A percentile compares a stretch with the other conserved stretches of the same genome.
Evolutionary conservation across 768 basidiomycete species (phyloP).

Genomic region (Xanthoconium purpureum): DNA sequence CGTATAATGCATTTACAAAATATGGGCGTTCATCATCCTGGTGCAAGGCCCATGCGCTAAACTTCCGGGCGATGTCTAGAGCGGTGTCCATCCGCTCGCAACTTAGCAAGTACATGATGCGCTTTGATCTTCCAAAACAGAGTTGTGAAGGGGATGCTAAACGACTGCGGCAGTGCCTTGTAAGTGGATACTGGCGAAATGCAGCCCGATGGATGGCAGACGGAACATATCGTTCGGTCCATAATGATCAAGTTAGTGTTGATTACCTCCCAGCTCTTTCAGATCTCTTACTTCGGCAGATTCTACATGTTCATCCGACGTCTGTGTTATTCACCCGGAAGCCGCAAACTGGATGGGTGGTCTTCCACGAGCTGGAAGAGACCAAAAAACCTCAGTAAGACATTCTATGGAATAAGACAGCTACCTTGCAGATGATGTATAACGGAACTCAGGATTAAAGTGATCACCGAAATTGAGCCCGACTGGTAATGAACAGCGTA

Average conservation of each 20-base stretch:
- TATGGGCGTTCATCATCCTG: slow-evolving; percentile 84
- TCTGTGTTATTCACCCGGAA: slow-evolving; percentile 93
- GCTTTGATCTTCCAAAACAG: slow-evolving; percentile 76
- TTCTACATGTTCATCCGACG: slow-evolving; percentile 86
- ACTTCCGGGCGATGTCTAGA: slow-evolving; percentile 90
- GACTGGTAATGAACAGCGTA: slow-evolving; percentile 65
- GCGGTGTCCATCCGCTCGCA: slow-evolving; percentile 95
- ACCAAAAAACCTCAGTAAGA: slow-evolving; percentile 90
- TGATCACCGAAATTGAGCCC: slow-evolving; percentile 91
- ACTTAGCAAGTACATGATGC: slow-evolving; percentile 89
- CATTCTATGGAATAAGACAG: neutral
- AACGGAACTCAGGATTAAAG: slow-evolving; percentile 62
- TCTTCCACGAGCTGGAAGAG: slow-evolving; percentile 95
- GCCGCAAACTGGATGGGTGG: slow-evolving; percentile 87
- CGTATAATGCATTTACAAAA: slow-evolving; percentile 88
- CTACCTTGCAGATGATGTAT: slow-evolving; percentile 8
- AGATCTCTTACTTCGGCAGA: slow-evolving; percentile 40
- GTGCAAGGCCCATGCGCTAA: slow-evolving; percentile 91
- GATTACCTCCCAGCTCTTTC: neutral
- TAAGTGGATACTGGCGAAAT: slow-evolving; percentile 92
- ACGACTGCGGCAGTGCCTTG: slow-evolving; percentile 81
- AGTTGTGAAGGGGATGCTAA: slow-evolving; percentile 90
- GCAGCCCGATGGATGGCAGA: slow-evolving; percentile 89
- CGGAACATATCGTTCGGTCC: slow-evolving; percentile 87
- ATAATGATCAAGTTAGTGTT: slow-evolving; percentile 71